Base-by-base conservation (phyloP, 306 rosid genomes). In the Urtica urens region DNA sequence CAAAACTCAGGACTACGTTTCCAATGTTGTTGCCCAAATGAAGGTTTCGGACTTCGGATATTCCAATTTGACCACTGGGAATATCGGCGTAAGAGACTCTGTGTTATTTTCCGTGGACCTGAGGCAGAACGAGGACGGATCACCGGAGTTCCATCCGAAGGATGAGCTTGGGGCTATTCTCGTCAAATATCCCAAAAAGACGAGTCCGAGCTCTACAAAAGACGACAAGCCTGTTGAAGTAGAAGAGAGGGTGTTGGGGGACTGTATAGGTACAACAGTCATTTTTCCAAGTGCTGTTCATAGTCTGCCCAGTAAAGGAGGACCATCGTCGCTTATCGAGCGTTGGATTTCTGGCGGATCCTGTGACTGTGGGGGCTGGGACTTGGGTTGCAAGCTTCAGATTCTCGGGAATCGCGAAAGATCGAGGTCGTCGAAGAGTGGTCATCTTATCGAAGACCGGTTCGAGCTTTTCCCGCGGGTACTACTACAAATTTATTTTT, bases 331-430 rank as follows among this genome's bases (percentile, higher is more conserved):
- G 5, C 60, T 92, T 54, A 73, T 92, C 58, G 87, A 85, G 73
- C 94, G 99, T 24, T 92, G 99, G 99, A 82, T 51, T 60, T 69
- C 94, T 5, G 96, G 99, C 35, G 99, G 99, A 57, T 60, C 79
- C 22, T 92, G 99, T 38, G 99, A 92, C 63, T 92, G 99, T 73
- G 99, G 96, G 26, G 99, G 99, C 68, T 92, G 99, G 99, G 99
- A 92, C 73, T 42, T 82, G 73, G 99, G 87, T 59, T 92, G 99
- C 76, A 74, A 77, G 62, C 85, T 92, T 16, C 64, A 64, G 69
- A 63, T 85, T 52, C 68, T 82, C 23, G 76, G 73, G 38, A 82
- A 75, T 48, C 12, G 38, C 57, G 49, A 53, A 60, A 75, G 60
- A 31, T 59, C 75, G 57, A 68, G 56, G 56, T 62, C 76, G 19